phyloP scores from a whole-genome alignment of 1,139 yeast genomes.

The Wickerhamomyces sp. region DNA sequence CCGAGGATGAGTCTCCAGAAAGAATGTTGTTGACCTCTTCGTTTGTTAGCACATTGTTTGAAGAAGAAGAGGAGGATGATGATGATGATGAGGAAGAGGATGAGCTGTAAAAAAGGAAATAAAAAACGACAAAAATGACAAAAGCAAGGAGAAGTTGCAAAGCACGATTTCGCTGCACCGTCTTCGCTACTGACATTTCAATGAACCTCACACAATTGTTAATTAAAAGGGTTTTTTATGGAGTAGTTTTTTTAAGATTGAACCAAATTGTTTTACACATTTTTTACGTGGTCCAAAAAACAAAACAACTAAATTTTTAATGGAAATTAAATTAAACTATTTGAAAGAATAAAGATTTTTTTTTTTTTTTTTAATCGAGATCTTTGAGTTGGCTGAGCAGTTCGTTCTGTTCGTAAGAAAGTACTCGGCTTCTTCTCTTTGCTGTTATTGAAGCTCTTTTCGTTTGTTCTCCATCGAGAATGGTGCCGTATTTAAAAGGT shows the following conservation, averaged over 20 bases:
- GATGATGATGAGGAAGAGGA: conserved; percentile 1
- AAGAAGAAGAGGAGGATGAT: conserved; percentile 1
- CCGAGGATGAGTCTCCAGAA: conserved; percentile 25
- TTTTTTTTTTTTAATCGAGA: not conserved
- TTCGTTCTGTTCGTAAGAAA: conserved; percentile 48
- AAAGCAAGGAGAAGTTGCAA: not conserved
- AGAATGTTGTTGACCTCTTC: conserved; percentile 24
- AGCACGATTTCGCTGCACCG: not conserved
- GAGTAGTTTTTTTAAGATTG: not conserved
- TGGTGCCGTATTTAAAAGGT: conserved; percentile 16
- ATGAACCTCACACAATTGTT: not conserved
- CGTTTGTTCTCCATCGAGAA: conserved; percentile 7
- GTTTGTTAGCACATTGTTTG: conserved; percentile 11
- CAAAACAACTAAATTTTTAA: too few species aligned
- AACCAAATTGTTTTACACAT: not conserved
- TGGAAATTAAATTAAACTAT: too few species aligned
- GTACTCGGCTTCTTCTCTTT: conserved; percentile 26
- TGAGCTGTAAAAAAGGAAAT: conserved; percentile 2
- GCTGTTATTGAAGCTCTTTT: conserved; percentile 2
- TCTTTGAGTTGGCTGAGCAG: conserved; percentile 37
- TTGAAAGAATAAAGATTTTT: too few species aligned
- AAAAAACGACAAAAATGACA: not conserved
- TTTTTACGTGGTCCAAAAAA: too few species aligned
- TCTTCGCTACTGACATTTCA: not conserved
- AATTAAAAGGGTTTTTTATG: not conserved